Percentiles rank a stretch among this genome's conserved stretches.
phyloP scores from a whole-genome alignment of 345 rosid genomes.

The Crucihimalaya himalaica region DNA sequence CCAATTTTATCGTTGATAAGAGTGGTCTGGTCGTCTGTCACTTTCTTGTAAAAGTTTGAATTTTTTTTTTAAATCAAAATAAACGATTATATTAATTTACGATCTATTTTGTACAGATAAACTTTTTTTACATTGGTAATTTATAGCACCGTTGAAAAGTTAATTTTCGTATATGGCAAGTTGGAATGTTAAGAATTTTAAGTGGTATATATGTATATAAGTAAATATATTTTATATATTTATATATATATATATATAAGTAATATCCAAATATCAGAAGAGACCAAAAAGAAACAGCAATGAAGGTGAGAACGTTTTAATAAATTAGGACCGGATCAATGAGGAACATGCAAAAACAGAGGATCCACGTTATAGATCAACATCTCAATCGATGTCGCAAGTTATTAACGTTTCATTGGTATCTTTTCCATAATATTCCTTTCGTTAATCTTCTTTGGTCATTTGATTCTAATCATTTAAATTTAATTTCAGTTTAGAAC shows the following conservation, averaged over 20 bases:
- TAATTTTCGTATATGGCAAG: no score
- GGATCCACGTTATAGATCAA: constrained; percentile 35
- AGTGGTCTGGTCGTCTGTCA: constrained; percentile 23
- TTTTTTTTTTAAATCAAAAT: no score
- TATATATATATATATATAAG: neutral
- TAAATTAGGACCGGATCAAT: constrained; percentile 13
- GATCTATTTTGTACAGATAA: no score
- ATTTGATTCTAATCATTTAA: neutral
- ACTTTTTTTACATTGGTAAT: no score
- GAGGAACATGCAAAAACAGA: constrained; percentile 39
- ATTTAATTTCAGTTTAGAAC: neutral
- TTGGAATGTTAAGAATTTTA: neutral
- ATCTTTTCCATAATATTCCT: neutral
- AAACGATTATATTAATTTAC: no score
- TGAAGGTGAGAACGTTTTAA: constrained; percentile 24
- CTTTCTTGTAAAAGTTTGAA: constrained; percentile 30
- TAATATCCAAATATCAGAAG: constrained; percentile 27
- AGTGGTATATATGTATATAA: no score
- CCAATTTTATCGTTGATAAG: neutral
- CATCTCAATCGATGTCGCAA: constrained; percentile 5
- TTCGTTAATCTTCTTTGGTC: neutral
- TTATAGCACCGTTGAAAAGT: no score
- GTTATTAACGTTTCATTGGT: constrained; percentile 31
- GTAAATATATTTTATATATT: no score
- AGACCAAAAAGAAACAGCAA: constrained; percentile 31